Evolutionary conservation across 2,329 filamentous ascomycete species (phyloP).

Genomic region (Scedosporium apiospermum): DNA sequence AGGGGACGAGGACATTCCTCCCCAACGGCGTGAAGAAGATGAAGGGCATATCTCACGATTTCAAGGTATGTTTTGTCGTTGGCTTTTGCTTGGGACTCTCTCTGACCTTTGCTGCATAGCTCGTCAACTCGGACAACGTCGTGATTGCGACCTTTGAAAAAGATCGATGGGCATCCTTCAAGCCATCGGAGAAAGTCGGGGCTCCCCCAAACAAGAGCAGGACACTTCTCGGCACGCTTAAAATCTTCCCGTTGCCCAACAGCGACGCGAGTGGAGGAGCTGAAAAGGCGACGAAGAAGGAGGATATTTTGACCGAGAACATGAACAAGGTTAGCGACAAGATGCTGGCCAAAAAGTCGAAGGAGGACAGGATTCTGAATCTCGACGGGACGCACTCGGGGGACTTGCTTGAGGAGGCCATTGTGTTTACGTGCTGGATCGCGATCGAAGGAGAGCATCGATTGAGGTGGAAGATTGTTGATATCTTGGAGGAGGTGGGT

Average conservation of each 20-base stretch:
- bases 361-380: not conserved
- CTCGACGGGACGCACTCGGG: not conserved
- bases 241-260: not conserved
- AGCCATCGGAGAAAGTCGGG: not conserved
- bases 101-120: not conserved
- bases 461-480: not conserved
- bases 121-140: not conserved
- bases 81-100: not conserved
- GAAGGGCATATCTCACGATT: not conserved
- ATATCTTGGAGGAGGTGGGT: not conserved
- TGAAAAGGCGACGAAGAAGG: not conserved
- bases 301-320: not conserved
- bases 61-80: not conserved
- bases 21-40: not conserved
- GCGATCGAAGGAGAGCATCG: not conserved
- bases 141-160: conserved; percentile 3
- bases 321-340: not conserved
- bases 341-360: not conserved
- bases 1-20: conserved; percentile 1
- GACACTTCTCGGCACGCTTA: not conserved
- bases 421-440: conserved; percentile 2
- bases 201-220: conserved; percentile 1
- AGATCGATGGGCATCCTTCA: not conserved
- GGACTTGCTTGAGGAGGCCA: not conserved
- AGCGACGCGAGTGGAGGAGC: not conserved